Evolutionary conservation across 2,329 filamentous ascomycete species (phyloP).

Genomic region (Arthrobotrys sinensis): DNA sequence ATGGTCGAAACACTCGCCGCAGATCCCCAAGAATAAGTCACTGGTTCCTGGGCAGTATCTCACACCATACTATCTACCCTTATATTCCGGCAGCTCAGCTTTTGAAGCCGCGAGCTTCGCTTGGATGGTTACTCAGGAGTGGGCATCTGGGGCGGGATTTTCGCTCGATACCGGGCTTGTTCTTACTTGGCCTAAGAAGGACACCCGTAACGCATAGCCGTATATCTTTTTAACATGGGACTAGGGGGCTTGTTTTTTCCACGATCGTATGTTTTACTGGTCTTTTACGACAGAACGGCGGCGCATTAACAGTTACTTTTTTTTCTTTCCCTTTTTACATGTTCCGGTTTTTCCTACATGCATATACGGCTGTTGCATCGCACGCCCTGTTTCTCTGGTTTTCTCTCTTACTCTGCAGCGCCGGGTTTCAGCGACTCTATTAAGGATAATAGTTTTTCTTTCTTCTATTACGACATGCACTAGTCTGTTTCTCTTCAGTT

Average conservation of each 20-base stretch:
- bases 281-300: conserved; percentile 30
- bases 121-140: conserved; percentile 60
- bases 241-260: neutral
- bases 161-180: conserved; percentile 44
- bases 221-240: neutral
- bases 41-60: conserved; percentile 53
- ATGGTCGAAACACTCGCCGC: conserved; percentile 45
- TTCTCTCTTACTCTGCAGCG: conserved; percentile 4
- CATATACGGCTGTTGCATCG: conserved; percentile 19
- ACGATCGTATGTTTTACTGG: conserved; percentile 17
- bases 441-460: conserved; percentile 8
- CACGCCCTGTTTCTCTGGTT: neutral
- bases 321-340: neutral
- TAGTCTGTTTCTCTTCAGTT: conserved; percentile 1
- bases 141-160: conserved; percentile 28
- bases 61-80: conserved; percentile 55
- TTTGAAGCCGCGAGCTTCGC: conserved; percentile 60
- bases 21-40: conserved; percentile 27
- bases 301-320: conserved; percentile 21
- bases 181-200: conserved; percentile 53
- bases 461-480: neutral
- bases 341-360: conserved; percentile 12
- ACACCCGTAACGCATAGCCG: conserved; percentile 22
- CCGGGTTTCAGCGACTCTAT: conserved; percentile 25
- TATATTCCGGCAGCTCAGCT: conserved; percentile 55